Evolutionary conservation across 176 grass and related monocot genomes (phyloP), one percentile per base, ranked within the genome.

Genomic region (Stipa capillata): DNA sequence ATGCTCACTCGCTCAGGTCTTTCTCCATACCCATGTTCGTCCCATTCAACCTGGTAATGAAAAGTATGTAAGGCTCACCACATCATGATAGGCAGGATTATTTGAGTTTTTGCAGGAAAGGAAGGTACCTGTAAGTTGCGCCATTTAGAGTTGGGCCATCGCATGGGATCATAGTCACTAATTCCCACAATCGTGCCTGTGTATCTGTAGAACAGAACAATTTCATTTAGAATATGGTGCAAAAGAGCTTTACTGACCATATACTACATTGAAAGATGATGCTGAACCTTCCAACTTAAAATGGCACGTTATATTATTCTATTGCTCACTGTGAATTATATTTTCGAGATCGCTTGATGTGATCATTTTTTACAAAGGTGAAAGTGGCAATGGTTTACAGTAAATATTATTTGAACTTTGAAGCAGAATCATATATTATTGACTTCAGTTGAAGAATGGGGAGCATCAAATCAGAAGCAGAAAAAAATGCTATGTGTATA

Each of bases 101-200:
- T 52, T 51, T 37, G 29, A 29, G 68, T 39, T 24, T 71, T 61
- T 56, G 29, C 27, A 72, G 45, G 24, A 75, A 86, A 86, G 42
- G 15, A 48, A 53, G 32, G 68, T n/a, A 91, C 92, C 76, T 96
- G 97, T 47, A 99, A 87, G 79, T 89, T 99, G 72, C 84, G 90
- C 97, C 97, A 99, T 76, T 93, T 99, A 61, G 97, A 99, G 82
- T 91, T 99, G 33, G 92, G 90, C 97, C 97, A 99, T 65, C 97
- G 90, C 76, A 93, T 76, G 23, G 97, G 86, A 79, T 99, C 97
- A 49, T 81, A 91, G 76, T 99, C 90, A 36, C 79, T 96, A 72
- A 83, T 89, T 35, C 88, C 88, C 65, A 89, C 83, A 62, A 96
- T 88, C 31, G 90, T 91, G 21, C 92, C 92, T 55, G 94, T 93